Base-by-base conservation (phyloP, 768 basidiomycete genomes). In the Strobilomyces dryophilus region DNA sequence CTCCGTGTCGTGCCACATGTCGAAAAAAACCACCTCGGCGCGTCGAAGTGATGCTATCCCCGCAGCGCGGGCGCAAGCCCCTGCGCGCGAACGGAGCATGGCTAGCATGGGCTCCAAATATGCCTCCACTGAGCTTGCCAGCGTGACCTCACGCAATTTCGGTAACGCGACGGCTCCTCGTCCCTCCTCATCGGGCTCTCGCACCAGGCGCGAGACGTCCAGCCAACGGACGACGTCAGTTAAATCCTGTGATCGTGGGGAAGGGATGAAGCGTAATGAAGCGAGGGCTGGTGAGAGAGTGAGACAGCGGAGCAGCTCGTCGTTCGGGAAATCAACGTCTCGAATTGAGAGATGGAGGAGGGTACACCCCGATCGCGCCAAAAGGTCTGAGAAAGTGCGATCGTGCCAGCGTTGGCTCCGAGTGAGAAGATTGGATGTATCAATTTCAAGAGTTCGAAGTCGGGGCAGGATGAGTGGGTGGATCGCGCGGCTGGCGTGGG, bases 271-370 rank as follows among this genome's bases (percentile, higher is more conserved):
- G 21, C 52, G 41, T 36, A 67, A 37, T 18, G 53, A 54, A 14
- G 36, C 41, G 46, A 60, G 58, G 20, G 48, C 32, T 42, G 20
- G 57, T 17, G 65, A 54, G 31, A 49, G 45, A 14, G 45, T 37
- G 17, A 66, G 56, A 37, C 64, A 64, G 3, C 53, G 62, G 18
- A 62, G 4, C 8, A 66, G 31, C 17, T 65, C 65, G 9, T 57
- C 44, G n/a, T 57, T 56, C 9, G 65, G 47, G 48, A 66, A 60
- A 29, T 56, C 17, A 12, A 67, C 52, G 9, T 58, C 56, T 35
- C 34, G 45, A 20, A 63, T 57, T 20, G 59, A 57, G 7, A 61
- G 54, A 6, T n/a, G 48, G 39, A 42, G 52, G 20, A 65, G 61
- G 4, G 20, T 8, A 29, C 61, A 57, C 24, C 11, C 17, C 0